A percentile compares a stretch with the other conserved stretches of the same genome.
These are phyloP conservation scores for Ceratobasidium sp. DNA, from an alignment of 1,284 basidiomycete genomes.

Conservation along the genomic window DNA sequence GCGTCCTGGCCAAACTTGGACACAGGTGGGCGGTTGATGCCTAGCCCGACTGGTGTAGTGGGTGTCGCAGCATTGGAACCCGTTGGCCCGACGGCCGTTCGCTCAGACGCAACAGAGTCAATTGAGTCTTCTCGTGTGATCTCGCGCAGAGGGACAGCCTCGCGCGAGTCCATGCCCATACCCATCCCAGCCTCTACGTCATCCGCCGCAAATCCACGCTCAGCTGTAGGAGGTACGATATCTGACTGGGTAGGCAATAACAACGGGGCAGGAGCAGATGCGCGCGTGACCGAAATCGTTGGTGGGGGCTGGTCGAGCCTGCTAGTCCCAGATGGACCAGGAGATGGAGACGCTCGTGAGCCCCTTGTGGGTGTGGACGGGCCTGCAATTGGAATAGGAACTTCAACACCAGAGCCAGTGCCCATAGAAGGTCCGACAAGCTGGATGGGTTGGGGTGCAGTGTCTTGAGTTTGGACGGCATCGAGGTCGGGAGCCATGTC, in stretches of 20 bases:
- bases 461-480: not conserved
- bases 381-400: constrained; percentile 64
- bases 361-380: constrained; percentile 54
- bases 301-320: constrained; percentile 53
- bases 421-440: constrained; percentile 55
- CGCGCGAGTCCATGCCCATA: constrained; percentile 47
- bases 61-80: constrained; percentile 48
- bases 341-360: constrained; percentile 47
- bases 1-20: not conserved
- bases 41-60: no score
- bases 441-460: constrained; percentile 43
- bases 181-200: constrained; percentile 72
- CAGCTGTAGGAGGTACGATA: constrained; percentile 62
- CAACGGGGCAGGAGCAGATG: constrained; percentile 73
- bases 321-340: constrained; percentile 45
- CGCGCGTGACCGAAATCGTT: constrained; percentile 69
- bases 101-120: constrained; percentile 18
- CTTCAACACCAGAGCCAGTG: constrained; percentile 59
- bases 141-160: constrained; percentile 58
- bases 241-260: constrained; percentile 70
- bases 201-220: constrained; percentile 60
- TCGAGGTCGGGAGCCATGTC: constrained; percentile 68
- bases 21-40: not conserved
- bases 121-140: constrained; percentile 48
- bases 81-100: constrained; percentile 46